phyloP scores from a whole-genome alignment of 345 rosid species.

The Ricinus communis region DNA sequence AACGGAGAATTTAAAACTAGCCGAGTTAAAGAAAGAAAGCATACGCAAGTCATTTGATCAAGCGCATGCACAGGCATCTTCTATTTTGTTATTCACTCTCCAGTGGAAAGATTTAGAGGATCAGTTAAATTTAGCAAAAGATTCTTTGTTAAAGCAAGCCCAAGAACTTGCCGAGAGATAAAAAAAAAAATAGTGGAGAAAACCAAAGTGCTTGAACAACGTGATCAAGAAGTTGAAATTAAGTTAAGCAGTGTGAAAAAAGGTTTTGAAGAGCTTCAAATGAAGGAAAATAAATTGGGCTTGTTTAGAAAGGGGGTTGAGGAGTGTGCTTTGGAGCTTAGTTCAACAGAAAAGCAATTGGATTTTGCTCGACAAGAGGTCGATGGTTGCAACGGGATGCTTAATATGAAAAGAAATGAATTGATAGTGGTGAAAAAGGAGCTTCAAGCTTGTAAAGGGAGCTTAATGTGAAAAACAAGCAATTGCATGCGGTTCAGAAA shows the following conservation, averaged over 20 bases:
- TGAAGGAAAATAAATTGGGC: slow-evolving; percentile 9
- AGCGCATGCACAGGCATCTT: slow-evolving; percentile 24
- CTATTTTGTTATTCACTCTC: slow-evolving; percentile 26
- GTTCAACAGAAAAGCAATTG: neutral
- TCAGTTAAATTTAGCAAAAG: slow-evolving; percentile 16
- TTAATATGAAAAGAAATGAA: neutral
- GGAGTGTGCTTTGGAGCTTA: slow-evolving; percentile 14
- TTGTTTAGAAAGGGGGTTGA: slow-evolving; percentile 1
- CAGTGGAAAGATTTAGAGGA: slow-evolving; percentile 37
- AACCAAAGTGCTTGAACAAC: neutral
- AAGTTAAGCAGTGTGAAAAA: neutral
- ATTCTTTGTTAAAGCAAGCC: slow-evolving; percentile 2
- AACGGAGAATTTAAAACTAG: slow-evolving; percentile 6
- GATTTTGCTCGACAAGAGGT: slow-evolving; percentile 10
- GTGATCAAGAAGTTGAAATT: slow-evolving; percentile 7
- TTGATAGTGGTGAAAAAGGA: slow-evolving; percentile 10
- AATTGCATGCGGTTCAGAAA: slow-evolving; percentile 7
- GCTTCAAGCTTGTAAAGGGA: slow-evolving; percentile 15
- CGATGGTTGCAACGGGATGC: slow-evolving; percentile 7
- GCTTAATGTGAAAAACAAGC: neutral
- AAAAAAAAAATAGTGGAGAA: slow-evolving; percentile 13
- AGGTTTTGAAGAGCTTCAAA: neutral
- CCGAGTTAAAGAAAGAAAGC: slow-evolving; percentile 19
- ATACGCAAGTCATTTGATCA: slow-evolving; percentile 23
- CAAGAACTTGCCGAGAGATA: slow-evolving; percentile 10